Evolutionary conservation across 1,284 basidiomycete genomes (phyloP), one percentile per base, ranked within the genome.

Genomic region (Schizophyllum amplum): DNA sequence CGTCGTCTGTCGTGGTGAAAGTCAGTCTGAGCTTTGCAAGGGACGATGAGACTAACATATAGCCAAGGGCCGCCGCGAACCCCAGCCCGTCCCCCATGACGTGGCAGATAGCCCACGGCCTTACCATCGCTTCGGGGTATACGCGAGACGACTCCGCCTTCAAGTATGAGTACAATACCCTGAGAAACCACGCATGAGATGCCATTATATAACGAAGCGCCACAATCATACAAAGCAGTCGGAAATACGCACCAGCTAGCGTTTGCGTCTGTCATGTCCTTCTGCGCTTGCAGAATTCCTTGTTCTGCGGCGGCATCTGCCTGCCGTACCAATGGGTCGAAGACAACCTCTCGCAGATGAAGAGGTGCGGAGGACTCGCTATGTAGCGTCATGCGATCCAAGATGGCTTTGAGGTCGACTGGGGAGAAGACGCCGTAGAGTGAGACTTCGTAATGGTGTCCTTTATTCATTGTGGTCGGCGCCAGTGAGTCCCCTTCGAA

Each of bases 61-160:
- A 91, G 58, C 89, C 88, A 24, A 91, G 70, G 3, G 86, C 86
- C 57, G 82, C 84, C 15, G 87, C 86, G 66, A 90, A 89, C 64
- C 83, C 83, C 47, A 89, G 69, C 13, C 86, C 87, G 66, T 91
- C 87, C 4, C 88, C 89, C 22, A 81, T 74, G 15, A 91, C 85
- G 62, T 88, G 80, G 59, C 83, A 84, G 42, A 80, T 85, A 13
- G 87, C 85, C 84, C 88, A 90, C 11, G 88, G 87, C 55, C 88
- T 77, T 53, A 91, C 88, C 1, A 88, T 91, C 1, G 88, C 87
- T 66, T 90, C 87, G 20, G 89, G 87, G 63, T 91, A 85, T 17
- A 85, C 82, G 42, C 88, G 80, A 15, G 81, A 81, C 47, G 84
- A 84, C 68, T 91, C 88, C 51, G 89, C 86, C 66, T 88, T 90